Percentiles rank a stretch among this genome's conserved stretches.
Conservation (phyloP, 1,284 basidiomycete species). For the Ceratobasidium sp. region DNA sequence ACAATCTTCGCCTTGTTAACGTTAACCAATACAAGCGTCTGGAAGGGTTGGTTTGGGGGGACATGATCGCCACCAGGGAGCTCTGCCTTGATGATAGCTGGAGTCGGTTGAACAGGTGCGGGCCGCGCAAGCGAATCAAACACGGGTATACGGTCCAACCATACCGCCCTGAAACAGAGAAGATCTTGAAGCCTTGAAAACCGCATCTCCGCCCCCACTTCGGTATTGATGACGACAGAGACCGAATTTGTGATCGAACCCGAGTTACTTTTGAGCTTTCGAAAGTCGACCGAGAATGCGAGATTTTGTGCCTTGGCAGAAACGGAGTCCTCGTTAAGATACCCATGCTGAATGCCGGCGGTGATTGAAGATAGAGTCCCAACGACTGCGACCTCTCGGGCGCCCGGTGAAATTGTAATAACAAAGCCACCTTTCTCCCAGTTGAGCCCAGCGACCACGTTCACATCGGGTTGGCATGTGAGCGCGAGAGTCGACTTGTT, state of each 20-base stretch:
- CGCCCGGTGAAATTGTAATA: slow-evolving; percentile 78
- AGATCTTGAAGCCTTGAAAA: slow-evolving; percentile 88
- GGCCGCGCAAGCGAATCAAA: slow-evolving; percentile 63
- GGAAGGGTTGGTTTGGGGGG: slow-evolving; percentile 63
- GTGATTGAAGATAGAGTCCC: slow-evolving; percentile 84
- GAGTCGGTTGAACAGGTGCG: slow-evolving; percentile 20
- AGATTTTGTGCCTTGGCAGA: slow-evolving; percentile 77
- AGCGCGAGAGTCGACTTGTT: slow-evolving; percentile 87
- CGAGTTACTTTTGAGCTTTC: slow-evolving; percentile 62
- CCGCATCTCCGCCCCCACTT: slow-evolving; percentile 77
- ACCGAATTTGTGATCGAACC: slow-evolving; percentile 67
- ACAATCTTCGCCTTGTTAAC: slow-evolving; percentile 78
- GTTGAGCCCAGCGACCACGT: slow-evolving; percentile 84
- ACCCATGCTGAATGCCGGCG: slow-evolving; percentile 82
- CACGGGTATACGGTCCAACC: slow-evolving; percentile 85
- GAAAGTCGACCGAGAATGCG: slow-evolving; percentile 75
- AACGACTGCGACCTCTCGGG: slow-evolving; percentile 75
- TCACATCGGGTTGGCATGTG: slow-evolving; percentile 89
- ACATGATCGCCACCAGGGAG: slow-evolving; percentile 39
- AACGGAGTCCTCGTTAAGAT: slow-evolving; percentile 82
- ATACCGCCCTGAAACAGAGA: slow-evolving; percentile 90
- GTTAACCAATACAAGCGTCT: slow-evolving; percentile 73
- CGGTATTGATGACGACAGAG: slow-evolving; percentile 79
- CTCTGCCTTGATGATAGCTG: slow-evolving; percentile 47
- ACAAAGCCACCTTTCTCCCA: slow-evolving; percentile 95